Percentiles rank a stretch among this genome's conserved stretches.
These are phyloP conservation scores for Paramecium bursaria DNA, from an alignment of 73 alveolate species.

Conservation along the genomic window DNA sequence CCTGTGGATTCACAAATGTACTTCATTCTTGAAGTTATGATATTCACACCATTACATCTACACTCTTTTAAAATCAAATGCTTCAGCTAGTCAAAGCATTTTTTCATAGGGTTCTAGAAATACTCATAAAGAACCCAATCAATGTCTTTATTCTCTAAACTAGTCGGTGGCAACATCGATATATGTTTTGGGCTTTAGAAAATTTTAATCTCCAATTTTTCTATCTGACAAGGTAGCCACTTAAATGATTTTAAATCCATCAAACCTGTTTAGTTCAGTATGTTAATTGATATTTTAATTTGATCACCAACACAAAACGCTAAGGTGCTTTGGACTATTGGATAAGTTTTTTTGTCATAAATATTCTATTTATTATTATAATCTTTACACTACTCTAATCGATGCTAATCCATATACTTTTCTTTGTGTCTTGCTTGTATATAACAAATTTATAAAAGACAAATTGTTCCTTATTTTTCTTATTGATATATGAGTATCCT, in stretches of 20 bases:
- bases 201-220: slow-evolving; percentile 30
- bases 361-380: slow-evolving; percentile 10
- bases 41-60: slow-evolving; percentile 16
- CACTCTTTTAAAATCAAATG: slow-evolving; percentile 26
- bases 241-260: background rate
- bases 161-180: background rate
- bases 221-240: background rate
- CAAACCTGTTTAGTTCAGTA: background rate
- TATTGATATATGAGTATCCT: background rate
- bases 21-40: background rate
- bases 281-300: background rate
- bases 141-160: slow-evolving; percentile 24
- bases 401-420: slow-evolving; percentile 12
- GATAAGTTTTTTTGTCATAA: slow-evolving; percentile 16
- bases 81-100: slow-evolving; percentile 21
- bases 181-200: slow-evolving; percentile 21
- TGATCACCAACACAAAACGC: slow-evolving; percentile 39
- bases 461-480: background rate
- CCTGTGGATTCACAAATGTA: slow-evolving; percentile 7
- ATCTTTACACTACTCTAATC: slow-evolving; percentile 27
- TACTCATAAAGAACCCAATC: slow-evolving; percentile 32
- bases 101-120: slow-evolving; percentile 35
- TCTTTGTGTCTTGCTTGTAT: background rate
- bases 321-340: slow-evolving; percentile 1
- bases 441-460: slow-evolving; percentile 33